Evolutionary conservation across 2,329 filamentous ascomycete species (phyloP), one percentile per base, ranked within the genome.

Genomic region (Pochonia chlamydosporia): DNA sequence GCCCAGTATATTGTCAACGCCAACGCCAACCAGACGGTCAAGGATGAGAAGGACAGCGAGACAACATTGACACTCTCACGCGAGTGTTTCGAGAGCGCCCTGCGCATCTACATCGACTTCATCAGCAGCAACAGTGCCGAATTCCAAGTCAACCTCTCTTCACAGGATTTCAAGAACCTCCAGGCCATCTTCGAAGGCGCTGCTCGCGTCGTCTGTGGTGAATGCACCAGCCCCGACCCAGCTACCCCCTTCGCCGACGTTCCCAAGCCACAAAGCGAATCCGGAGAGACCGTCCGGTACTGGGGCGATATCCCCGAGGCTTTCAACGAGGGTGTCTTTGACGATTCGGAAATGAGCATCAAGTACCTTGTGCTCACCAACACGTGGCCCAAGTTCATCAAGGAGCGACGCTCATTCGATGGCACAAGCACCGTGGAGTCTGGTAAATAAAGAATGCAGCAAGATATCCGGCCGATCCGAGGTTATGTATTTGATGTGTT

Each of bases 301-400:
- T 61, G 60, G 43, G 73, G 73, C 2, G 68, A 72, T 1, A 71
- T 79, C n/a, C 72, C 79, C 0, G 62, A 64, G 0, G 65, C 54
- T 0, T 86, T 86, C 49, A 68, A 72, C 43, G 65, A 69, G 4
- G 59, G 58, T 0, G 71, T 85, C 4, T 86, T 87, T 54, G 79
- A 85, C 54, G 72, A 69, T 16, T 77, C 82, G 0, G 75, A 84
- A 57, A 61, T 65, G 13, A 78, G 75, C 56, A 78, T 87, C 65
- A 85, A 84, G 62, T 83, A 85, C 50, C 71, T 85, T 7, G 81
- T 87, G 3, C 66, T 85, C 46, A 84, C 81, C 13, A 86, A 86
- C 59, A 87, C 83, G 0, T 87, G 83, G 83, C 76, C 77, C 30
- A 79, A 79, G 58, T 82, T 76, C 52, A 72, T 79, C 49, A 68